phyloP scores from a whole-genome alignment of 805 yeast genomes.

The Lachancea cidri region DNA sequence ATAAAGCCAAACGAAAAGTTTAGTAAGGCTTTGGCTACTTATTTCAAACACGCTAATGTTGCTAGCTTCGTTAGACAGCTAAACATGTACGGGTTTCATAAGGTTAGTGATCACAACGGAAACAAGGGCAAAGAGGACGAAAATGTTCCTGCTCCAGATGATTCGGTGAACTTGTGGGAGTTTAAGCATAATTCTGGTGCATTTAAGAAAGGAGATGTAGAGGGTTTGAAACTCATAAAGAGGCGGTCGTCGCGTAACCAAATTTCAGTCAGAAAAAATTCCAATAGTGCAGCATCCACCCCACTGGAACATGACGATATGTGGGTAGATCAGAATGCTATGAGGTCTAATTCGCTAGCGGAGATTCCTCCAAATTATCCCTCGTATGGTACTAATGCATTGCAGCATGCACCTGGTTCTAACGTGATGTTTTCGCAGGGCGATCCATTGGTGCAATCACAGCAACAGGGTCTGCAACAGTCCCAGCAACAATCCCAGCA shows the following conservation, averaged over 20 bases:
- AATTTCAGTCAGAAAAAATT: conserved; percentile 16
- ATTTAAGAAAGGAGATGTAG: conserved; percentile 78
- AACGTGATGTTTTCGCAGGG: conserved; percentile 3
- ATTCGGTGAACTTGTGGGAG: conserved; percentile 57
- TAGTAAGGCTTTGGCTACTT: conserved; percentile 58
- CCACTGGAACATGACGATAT: conserved; percentile 1
- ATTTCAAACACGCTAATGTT: conserved; percentile 90
- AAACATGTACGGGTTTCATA: conserved; percentile 85
- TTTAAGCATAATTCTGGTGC: conserved; percentile 77
- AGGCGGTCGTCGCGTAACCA: conserved; percentile 54
- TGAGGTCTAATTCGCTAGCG: not conserved
- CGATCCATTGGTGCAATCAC: not conserved
- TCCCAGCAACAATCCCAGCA: not conserved
- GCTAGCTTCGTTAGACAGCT: conserved; percentile 90
- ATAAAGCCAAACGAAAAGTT: conserved; percentile 86
- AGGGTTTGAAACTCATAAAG: conserved; percentile 67
- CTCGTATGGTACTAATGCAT: not conserved
- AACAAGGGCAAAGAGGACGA: conserved; percentile 9
- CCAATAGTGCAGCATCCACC: conserved; percentile 6
- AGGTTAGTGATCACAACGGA: conserved; percentile 37
- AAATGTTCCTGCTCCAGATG: conserved; percentile 10
- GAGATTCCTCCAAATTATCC: not conserved
- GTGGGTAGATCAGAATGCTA: not conserved
- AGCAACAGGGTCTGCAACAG: too few species aligned
- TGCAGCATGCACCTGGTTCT: conserved; percentile 1